These are phyloP conservation scores for Ceratobasidium sp. DNA, from an alignment of 1,284 basidiomycete species.

Conservation along the genomic window DNA sequence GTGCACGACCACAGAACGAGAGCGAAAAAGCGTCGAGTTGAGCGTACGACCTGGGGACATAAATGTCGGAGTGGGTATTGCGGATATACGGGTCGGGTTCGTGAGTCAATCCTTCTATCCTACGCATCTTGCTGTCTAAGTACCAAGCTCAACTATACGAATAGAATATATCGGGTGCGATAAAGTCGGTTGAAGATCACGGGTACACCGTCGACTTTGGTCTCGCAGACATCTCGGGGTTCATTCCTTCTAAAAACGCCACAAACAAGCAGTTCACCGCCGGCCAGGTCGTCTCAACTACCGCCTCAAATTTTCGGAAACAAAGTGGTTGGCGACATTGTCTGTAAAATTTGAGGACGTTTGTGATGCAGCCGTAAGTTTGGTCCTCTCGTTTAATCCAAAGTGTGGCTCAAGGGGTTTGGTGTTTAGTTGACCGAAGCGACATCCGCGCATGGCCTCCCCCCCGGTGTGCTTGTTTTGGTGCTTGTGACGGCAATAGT, in stretches of 20 bases:
- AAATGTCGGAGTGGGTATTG: not conserved
- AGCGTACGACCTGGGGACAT: constrained; percentile 56
- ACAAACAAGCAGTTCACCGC: constrained; percentile 62
- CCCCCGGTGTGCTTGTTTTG: constrained; percentile 91
- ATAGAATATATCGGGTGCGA: constrained; percentile 71
- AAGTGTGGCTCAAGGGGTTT: too few relatives aligned
- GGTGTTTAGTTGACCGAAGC: constrained; percentile 73
- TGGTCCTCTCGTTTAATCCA: not conserved
- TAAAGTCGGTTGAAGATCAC: constrained; percentile 93
- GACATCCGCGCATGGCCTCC: constrained; percentile 82
- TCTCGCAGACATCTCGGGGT: constrained; percentile 79
- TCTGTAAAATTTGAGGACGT: constrained; percentile 65
- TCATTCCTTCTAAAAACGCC: constrained; percentile 77
- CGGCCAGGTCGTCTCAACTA: constrained; percentile 76
- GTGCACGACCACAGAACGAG: constrained; percentile 71
- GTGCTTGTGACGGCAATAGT: constrained; percentile 86
- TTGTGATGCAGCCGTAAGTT: constrained; percentile 67
- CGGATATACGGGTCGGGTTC: constrained; percentile 57
- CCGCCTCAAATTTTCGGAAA: constrained; percentile 75
- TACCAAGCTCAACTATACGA: constrained; percentile 64
- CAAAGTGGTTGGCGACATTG: constrained; percentile 78
- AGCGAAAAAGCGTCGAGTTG: constrained; percentile 85
- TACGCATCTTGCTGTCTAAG: constrained; percentile 86
- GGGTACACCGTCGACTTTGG: constrained; percentile 94
- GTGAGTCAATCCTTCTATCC: constrained; percentile 84